These are phyloP conservation scores for Entophlyctis luteolus DNA, from an alignment of 192 early-diverging fungal species.

Conservation along the genomic window DNA sequence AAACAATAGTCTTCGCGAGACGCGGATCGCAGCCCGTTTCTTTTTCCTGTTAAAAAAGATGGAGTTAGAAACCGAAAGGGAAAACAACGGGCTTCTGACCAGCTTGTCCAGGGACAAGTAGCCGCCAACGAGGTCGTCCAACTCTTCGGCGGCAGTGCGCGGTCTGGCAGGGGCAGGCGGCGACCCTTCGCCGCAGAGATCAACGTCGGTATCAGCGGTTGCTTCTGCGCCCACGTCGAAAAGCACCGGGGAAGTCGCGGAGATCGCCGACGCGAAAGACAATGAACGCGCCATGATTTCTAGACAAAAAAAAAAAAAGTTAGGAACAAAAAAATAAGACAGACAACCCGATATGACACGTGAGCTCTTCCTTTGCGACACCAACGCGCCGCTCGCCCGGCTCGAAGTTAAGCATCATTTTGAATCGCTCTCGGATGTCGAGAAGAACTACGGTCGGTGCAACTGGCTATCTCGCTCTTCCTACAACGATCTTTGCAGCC, in stretches of 20 bases:
- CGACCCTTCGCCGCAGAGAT: too few relatives aligned
- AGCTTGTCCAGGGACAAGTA: conserved; percentile 38
- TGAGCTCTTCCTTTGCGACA: conserved; percentile 37
- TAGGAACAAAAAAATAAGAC: too few relatives aligned
- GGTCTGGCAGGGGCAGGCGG: conserved; percentile 36
- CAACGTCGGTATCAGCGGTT: neutral
- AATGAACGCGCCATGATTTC: neutral
- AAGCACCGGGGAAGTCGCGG: neutral
- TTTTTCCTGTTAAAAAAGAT: neutral
- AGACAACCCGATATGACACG: too few relatives aligned
- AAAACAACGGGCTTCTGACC: conserved; percentile 20
- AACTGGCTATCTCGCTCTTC: too few relatives aligned
- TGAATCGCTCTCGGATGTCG: conserved; percentile 38
- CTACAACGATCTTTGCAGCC: too few relatives aligned
- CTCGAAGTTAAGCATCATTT: conserved; percentile 53
- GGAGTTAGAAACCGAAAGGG: too few relatives aligned
- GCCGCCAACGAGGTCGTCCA: conserved; percentile 36
- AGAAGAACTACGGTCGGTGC: conserved; percentile 55
- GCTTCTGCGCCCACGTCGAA: neutral
- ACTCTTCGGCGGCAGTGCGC: conserved; percentile 36
- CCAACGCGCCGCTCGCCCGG: conserved; percentile 40
- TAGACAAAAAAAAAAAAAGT: too few relatives aligned
- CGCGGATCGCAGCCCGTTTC: conserved; percentile 31
- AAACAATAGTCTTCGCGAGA: conserved; percentile 31
- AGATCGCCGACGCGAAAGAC: neutral